Evolutionary conservation across 805 yeast genomes (phyloP), one percentile per base, ranked within the genome.

Genomic region (Yarrowia sp.): DNA sequence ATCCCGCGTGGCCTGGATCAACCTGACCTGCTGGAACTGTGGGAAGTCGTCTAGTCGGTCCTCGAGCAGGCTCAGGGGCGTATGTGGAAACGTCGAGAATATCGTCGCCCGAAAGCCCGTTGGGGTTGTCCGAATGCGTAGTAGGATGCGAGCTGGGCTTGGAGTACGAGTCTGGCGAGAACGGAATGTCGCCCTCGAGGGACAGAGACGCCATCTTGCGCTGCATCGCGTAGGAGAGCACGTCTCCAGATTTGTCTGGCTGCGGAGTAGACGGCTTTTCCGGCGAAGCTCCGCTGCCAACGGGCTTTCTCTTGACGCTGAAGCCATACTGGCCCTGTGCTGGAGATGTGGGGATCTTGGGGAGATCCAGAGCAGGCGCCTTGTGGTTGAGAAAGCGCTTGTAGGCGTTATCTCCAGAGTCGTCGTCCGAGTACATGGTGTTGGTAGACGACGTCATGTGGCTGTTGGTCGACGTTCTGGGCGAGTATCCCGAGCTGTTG

Each of bases 21-120:
- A 68, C 55, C 9, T 36, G 63, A 3, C 46, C 64, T 10, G 62
- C 60, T 4, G 70, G 70, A 10, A 63, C 53, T 1, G 27, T 31
- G 3, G 67, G 68, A 21, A 66, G 60, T 6, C 44, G 62, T 18
- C 47, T 16, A 2, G 60, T 22, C 4, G 46, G 38, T 16, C 64
- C 42, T 13, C 55, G 49, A 14, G 63, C 65, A 2, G 71, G 71
- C 49, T 67, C 71, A 1, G 71, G 71, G 2, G 71, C 71, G 44
- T 68, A 69, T 0, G 68, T 65, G 1, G 63, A 32, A n/a, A 55
- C 61, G 31, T 65, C 67, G 19, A 68, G 63, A 10, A 66, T 32
- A 14, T 64, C 68, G 33, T 62, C 66, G 10, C 58, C 58, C 0
- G 42, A 55, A 5, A 38, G 33, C 10, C 31, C 58, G 24, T 51